Evolutionary conservation across 2,329 filamentous ascomycete species (phyloP).

Genomic region (Fusarium proliferatum): DNA sequence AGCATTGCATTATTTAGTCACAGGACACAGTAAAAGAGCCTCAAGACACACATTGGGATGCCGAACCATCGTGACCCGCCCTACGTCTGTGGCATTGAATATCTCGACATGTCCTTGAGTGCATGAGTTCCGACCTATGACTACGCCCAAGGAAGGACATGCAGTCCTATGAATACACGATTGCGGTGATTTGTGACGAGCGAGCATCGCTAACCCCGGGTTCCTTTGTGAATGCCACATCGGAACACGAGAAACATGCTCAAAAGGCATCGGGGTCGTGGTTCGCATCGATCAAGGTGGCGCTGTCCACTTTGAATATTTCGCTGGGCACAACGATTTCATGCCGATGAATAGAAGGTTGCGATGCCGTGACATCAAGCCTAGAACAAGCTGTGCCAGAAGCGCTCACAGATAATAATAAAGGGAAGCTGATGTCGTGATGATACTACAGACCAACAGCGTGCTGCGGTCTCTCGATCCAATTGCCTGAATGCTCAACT

Average conservation of each 20-base stretch:
- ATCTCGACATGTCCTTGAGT: neutral
- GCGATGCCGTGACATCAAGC: conserved; percentile 2
- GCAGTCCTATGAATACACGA: conserved; percentile 16
- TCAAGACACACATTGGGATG: conserved; percentile 2
- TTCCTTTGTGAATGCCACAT: conserved; percentile 1
- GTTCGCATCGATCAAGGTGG: conserved; percentile 10
- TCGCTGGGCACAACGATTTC: conserved; percentile 5
- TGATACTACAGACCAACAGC: neutral
- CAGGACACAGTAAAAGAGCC: conserved; percentile 5
- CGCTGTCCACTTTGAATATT: conserved; percentile 19
- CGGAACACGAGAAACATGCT: conserved; percentile 38
- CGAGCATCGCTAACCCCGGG: neutral
- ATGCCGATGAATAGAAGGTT: neutral
- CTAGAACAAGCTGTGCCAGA: neutral
- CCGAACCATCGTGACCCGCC: neutral
- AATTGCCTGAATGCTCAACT: neutral
- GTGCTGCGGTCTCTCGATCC: conserved; percentile 1
- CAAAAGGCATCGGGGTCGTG: conserved; percentile 18
- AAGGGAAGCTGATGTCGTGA: neutral
- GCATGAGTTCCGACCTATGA: neutral
- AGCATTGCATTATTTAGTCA: conserved; percentile 5
- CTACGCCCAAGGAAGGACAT: neutral
- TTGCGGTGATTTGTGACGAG: conserved; percentile 22
- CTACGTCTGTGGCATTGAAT: neutral
- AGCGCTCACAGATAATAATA: neutral